Base-by-base conservation (phyloP, 2,329 filamentous ascomycete genomes). In the Pseudopithomyces chartarum region DNA sequence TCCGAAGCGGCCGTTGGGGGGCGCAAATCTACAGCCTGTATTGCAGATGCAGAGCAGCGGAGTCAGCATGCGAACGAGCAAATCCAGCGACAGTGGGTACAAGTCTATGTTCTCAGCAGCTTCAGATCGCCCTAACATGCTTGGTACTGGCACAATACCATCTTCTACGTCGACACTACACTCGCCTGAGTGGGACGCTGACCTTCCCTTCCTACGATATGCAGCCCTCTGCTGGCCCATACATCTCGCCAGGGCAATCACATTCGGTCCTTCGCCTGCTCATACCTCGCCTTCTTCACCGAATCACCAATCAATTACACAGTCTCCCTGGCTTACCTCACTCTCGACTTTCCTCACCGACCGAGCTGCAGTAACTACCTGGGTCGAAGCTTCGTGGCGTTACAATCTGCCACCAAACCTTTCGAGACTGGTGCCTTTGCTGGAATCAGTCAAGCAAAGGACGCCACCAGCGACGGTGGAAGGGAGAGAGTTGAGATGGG, bases 301-400 rank as follows among this genome's bases (percentile, higher is more conserved):
- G 17, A 33, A n/a, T 20, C 13, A 13, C 20, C 36, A 26, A 26
- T 50, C 42, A 12, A 3, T 6, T 15, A 29, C 8, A 4, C 47
- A 43, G 48, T 48, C 36, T 53, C 56, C 67, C 23, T 73, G 65
- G 56, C 62, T 73, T 3, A 54, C 65, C 8, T 53, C 65, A 2
- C 62, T 73, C 13, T 62, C 57, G 15, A 55, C 62, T 12, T 71
- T 73, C 39, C 56, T 73, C 5, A 59, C 63, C 8, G 65, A 67
- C 10, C 68, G 68, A 12, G 20, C 62, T 8, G 66, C 69, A 7
- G 57, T 71, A 6, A 69, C 69, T 5, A 55, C 64, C 2, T 73
- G 70, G 70, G 68, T 69, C 26, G 70, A 73, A 58, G 69, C 70
- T 7, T 73, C 70, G 0, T 73, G 67, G 57, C 64, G 67, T 0